A percentile compares a stretch with the other conserved stretches of the same genome.
These are phyloP conservation scores for Aspergillus arachidicola DNA, from an alignment of 2,329 filamentous ascomycete genomes.

Conservation along the genomic window DNA sequence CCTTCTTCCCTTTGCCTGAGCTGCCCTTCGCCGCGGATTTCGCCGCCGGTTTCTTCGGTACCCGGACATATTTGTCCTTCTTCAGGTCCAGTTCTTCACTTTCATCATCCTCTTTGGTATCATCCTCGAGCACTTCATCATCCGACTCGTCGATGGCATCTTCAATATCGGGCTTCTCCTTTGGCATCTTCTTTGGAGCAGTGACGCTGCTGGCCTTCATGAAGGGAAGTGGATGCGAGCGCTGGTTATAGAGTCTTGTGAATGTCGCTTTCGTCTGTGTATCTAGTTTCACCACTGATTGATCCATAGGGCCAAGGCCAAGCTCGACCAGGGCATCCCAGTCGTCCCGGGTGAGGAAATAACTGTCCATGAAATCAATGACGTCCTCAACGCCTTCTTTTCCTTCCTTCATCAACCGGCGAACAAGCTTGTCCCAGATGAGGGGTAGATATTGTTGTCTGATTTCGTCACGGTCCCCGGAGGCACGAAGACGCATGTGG, in stretches of 20 bases:
- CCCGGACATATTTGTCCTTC: constrained; percentile 95
- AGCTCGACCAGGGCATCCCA: constrained; percentile 92
- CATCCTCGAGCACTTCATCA: constrained; percentile 59
- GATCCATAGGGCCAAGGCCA: constrained; percentile 80
- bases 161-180: constrained; percentile 88
- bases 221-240: constrained; percentile 87
- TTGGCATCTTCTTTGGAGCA: constrained; percentile 69
- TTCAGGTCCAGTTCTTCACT: constrained; percentile 80
- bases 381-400: constrained; percentile 80
- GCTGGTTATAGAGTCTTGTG: constrained; percentile 85
- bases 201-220: constrained; percentile 85
- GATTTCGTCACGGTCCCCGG: constrained; percentile 89
- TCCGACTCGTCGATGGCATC: constrained; percentile 95
- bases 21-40: constrained; percentile 52
- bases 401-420: constrained; percentile 73
- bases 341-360: constrained; percentile 92
- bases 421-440: constrained; percentile 79
- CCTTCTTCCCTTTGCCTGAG: constrained; percentile 51
- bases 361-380: constrained; percentile 95
- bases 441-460: constrained; percentile 91
- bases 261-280: constrained; percentile 85
- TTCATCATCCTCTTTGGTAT: constrained; percentile 64
- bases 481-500: constrained; percentile 90
- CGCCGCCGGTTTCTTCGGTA: constrained; percentile 72
- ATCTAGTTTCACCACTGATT: constrained; percentile 76